Conservation (phyloP, 345 rosid genomes). For the Corymbia maculata region DNA sequence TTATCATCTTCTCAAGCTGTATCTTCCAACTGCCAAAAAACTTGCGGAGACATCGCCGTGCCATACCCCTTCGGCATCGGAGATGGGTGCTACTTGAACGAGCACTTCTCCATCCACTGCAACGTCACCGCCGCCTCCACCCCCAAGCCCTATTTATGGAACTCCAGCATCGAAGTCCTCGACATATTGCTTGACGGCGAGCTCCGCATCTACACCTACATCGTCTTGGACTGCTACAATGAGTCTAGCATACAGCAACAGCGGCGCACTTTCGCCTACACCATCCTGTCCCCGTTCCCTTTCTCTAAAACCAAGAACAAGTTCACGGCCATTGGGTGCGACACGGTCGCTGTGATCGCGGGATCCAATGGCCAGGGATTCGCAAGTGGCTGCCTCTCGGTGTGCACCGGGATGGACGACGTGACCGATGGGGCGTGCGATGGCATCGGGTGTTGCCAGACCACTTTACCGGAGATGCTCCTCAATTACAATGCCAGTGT, state of each 20-base stretch:
- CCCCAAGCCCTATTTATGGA: neutral
- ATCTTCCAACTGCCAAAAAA: neutral
- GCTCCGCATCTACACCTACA: neutral
- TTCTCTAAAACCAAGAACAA: neutral
- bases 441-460: conserved; percentile 12
- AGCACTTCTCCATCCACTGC: neutral
- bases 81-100: neutral
- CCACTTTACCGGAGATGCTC: neutral
- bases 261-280: neutral
- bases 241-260: neutral
- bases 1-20: neutral
- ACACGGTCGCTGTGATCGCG: neutral
- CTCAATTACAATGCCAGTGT: neutral
- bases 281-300: neutral
- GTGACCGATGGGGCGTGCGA: neutral
- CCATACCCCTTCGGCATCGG: conserved; percentile 3
- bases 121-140: neutral
- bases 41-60: neutral
- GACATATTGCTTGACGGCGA: conserved; percentile 4
- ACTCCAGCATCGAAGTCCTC: neutral
- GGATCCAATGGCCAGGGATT: neutral
- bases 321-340: neutral
- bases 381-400: neutral
- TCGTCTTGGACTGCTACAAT: neutral
- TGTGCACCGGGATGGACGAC: neutral